Conservation (phyloP, 176 grass and related monocot genomes). For the Aegilops speltoides region DNA sequence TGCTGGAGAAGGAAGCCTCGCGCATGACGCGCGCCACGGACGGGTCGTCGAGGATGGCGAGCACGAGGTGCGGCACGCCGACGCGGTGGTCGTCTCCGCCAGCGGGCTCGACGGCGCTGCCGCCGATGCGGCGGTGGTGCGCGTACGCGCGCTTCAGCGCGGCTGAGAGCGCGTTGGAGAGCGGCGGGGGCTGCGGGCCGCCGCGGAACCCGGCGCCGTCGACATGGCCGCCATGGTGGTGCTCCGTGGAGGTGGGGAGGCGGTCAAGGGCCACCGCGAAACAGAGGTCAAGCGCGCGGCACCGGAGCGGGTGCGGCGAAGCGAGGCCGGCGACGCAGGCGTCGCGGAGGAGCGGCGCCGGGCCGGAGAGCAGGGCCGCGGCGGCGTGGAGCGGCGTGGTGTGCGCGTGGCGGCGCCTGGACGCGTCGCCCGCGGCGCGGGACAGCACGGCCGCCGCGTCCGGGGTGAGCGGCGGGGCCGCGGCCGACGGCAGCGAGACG, state of each 20-base stretch:
- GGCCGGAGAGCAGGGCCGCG: slow-evolving; percentile 58
- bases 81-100: slow-evolving; percentile 67
- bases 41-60: slow-evolving; percentile 89
- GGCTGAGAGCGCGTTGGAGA: slow-evolving; percentile 79
- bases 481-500: slow-evolving; percentile 38
- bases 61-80: slow-evolving; percentile 66
- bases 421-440: slow-evolving; percentile 51
- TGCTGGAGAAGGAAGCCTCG: slow-evolving; percentile 82
- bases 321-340: slow-evolving; percentile 49
- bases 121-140: slow-evolving; percentile 69
- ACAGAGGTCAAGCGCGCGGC: slow-evolving; percentile 85
- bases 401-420: slow-evolving; percentile 64
- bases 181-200: slow-evolving; percentile 28
- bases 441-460: slow-evolving; percentile 66
- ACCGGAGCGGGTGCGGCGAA: slow-evolving; percentile 58
- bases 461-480: slow-evolving; percentile 58
- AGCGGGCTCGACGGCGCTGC: slow-evolving; percentile 19
- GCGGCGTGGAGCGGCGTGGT: slow-evolving; percentile 83
- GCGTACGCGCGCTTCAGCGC: slow-evolving; percentile 90
- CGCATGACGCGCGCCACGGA: slow-evolving; percentile 93
- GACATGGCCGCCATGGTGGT: not conserved
- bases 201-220: not conserved
- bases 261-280: slow-evolving; percentile 87
- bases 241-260: slow-evolving; percentile 50
- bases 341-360: slow-evolving; percentile 60